These are phyloP conservation scores for Polyporus tsugae DNA, from an alignment of 1,284 basidiomycete genomes.

Conservation along the genomic window DNA sequence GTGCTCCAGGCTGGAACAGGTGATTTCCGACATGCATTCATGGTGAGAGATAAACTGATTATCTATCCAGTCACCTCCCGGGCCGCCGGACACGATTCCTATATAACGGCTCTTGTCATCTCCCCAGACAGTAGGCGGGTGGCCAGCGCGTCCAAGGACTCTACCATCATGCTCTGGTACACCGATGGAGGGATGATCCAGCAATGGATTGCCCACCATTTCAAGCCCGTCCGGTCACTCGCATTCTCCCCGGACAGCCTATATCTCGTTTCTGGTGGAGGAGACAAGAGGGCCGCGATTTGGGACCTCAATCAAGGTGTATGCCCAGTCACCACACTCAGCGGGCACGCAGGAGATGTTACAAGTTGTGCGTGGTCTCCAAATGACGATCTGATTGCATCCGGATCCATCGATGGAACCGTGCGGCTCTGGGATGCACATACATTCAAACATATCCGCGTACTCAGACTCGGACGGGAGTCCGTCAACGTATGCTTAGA, in stretches of 20 bases:
- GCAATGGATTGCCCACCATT: background rate
- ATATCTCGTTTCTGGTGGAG: background rate
- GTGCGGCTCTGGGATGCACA: background rate
- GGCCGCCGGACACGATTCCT: background rate
- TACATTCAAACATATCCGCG: background rate
- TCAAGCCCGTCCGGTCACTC: background rate
- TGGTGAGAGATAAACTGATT: background rate
- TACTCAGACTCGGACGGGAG: background rate
- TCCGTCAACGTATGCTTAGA: too few species aligned
- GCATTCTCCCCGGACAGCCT: background rate
- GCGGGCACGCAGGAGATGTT: background rate
- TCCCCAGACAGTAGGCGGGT: background rate
- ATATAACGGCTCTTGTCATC: background rate
- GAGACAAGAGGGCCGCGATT: background rate
- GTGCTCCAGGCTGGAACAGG: background rate
- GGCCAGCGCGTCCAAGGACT: background rate
- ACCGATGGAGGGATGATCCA: background rate
- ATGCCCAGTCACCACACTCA: background rate
- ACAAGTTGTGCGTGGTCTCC: background rate
- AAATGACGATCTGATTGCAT: background rate
- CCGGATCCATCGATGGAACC: background rate
- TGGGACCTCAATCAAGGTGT: background rate
- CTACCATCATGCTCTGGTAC: background rate
- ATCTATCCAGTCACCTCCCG: background rate
- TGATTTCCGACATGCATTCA: background rate